These are phyloP conservation scores for Fusarium pseudonygamai DNA, from an alignment of 2,329 filamentous ascomycete genomes.

Conservation along the genomic window DNA sequence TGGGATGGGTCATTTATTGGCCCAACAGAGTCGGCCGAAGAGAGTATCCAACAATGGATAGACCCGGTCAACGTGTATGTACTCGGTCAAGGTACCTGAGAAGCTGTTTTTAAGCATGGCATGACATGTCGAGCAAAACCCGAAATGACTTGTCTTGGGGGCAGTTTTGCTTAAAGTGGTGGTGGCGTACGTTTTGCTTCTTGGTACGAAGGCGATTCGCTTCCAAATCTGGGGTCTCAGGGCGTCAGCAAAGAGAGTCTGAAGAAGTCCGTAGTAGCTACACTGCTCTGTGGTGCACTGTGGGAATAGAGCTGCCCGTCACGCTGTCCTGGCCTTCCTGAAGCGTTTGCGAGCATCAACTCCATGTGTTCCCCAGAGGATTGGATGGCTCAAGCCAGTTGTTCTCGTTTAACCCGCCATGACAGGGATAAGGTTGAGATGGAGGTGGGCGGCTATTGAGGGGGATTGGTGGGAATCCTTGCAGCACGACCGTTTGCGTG, in stretches of 20 bases:
- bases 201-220: slow-evolving; percentile 6
- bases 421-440: slow-evolving; percentile 22
- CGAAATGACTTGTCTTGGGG: slow-evolving; percentile 19
- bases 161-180: slow-evolving; percentile 21
- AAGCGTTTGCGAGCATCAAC: slow-evolving; percentile 8
- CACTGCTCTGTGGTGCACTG: neutral
- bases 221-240: slow-evolving; percentile 16
- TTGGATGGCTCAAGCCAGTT: slow-evolving; percentile 28
- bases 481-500: slow-evolving; percentile 22
- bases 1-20: slow-evolving; percentile 25
- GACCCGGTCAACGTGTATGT: slow-evolving; percentile 19
- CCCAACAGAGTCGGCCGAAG: slow-evolving; percentile 24
- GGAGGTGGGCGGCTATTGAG: slow-evolving; percentile 23
- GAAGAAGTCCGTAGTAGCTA: slow-evolving; percentile 8
- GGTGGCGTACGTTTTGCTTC: slow-evolving; percentile 20
- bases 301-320: neutral
- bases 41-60: slow-evolving; percentile 10
- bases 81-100: slow-evolving; percentile 14
- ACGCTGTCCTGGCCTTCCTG: neutral
- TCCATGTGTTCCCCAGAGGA: slow-evolving; percentile 23
- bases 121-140: slow-evolving; percentile 30
- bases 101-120: slow-evolving; percentile 1
- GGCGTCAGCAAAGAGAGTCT: slow-evolving; percentile 1
- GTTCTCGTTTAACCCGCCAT: slow-evolving; percentile 25
- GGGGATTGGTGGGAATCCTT: slow-evolving; percentile 33